phyloP scores from a whole-genome alignment of 495 filamentous ascomycete genomes.

The Aspergillus avenaceus region DNA sequence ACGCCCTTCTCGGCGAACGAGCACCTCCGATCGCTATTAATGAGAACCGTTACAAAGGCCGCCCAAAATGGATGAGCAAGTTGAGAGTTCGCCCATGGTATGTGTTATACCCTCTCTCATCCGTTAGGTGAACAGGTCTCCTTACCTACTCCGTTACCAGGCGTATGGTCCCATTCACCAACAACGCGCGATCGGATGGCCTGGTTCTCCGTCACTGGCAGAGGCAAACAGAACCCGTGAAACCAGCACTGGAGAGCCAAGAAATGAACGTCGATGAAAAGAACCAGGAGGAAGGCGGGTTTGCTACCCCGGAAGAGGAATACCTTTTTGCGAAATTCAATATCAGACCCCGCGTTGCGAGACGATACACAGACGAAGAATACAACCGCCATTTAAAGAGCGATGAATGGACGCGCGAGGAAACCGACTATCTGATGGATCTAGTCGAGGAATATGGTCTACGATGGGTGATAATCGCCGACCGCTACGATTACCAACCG shows the following conservation, averaged over 20 bases:
- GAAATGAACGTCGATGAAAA: conserved; percentile 40
- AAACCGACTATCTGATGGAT: conserved; percentile 85
- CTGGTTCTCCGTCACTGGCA: conserved; percentile 69
- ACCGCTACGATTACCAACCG: conserved; percentile 80
- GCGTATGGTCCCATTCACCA: conserved; percentile 54
- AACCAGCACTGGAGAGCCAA: conserved; percentile 35
- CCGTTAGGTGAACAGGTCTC: neutral
- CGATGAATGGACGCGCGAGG: conserved; percentile 80
- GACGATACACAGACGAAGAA: conserved; percentile 74
- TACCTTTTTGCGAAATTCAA: conserved; percentile 76
- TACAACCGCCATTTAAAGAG: conserved; percentile 72
- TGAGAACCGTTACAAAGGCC: conserved; percentile 63
- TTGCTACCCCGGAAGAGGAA: conserved; percentile 27
- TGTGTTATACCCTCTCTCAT: conserved; percentile 3
- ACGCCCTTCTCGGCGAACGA: conserved; percentile 61
- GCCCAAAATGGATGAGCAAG: conserved; percentile 56
- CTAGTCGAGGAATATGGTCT: conserved; percentile 73
- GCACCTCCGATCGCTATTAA: conserved; percentile 65
- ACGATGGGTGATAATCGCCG: conserved; percentile 87
- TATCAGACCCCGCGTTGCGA: conserved; percentile 65
- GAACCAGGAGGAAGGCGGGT: conserved; percentile 35
- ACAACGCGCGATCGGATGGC: conserved; percentile 50
- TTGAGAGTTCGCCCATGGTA: conserved; percentile 52
- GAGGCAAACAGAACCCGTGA: conserved; percentile 34
- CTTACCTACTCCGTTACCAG: conserved; percentile 27